Base-by-base conservation (phyloP, 345 rosid genomes). In the Rhodomyrtus tomentosa region DNA sequence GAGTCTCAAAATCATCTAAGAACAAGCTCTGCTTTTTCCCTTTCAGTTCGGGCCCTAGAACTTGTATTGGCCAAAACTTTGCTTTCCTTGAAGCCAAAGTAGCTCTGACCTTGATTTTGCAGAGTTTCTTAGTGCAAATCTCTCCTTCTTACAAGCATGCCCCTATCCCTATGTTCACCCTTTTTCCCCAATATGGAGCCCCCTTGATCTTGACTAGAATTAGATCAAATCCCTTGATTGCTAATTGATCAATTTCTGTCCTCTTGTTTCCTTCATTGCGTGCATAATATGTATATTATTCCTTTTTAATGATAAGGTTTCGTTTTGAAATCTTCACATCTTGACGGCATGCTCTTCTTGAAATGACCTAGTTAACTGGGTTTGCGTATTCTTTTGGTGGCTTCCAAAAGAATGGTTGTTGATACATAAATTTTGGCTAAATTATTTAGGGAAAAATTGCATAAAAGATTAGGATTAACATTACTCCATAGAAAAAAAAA, bases 181-280 rank as follows among this genome's bases (percentile, higher is more conserved):
- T 3, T 15, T 40, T 29, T 29, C 74, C 74, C 40, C 74, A 62
- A 29, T 3, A 62, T 62, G 40, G 40, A 62, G 74, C 29, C 74
- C 74, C 74, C 74, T 16, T 62, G 74, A 62, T 7, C 5, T 62
- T 62, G 40, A 1, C 40, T 62, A 29, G 74, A 15, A 62, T 62
- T 0, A 21, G 40, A 62, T 7, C 40, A 10, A 3, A n/a, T 5
- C 0, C 72, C 72, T 62, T 4, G 2, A 10, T 29, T 3, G 2
- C 5, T 62, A 32, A 7, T 62, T 62, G 20, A 62, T 32, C 22
- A 32, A 4, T 29, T 62, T 13, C 10, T 29, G 40, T 29, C 22
- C 3, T 29, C 74, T 14, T 27, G 38, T 9, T 29, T 29, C 22
- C 74, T 14, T 15, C 10, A 40, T 29, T 15, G 5, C 2, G 21